phyloP scores from a whole-genome alignment of 2,329 filamentous ascomycete species.

The Fusarium mundagurra region DNA sequence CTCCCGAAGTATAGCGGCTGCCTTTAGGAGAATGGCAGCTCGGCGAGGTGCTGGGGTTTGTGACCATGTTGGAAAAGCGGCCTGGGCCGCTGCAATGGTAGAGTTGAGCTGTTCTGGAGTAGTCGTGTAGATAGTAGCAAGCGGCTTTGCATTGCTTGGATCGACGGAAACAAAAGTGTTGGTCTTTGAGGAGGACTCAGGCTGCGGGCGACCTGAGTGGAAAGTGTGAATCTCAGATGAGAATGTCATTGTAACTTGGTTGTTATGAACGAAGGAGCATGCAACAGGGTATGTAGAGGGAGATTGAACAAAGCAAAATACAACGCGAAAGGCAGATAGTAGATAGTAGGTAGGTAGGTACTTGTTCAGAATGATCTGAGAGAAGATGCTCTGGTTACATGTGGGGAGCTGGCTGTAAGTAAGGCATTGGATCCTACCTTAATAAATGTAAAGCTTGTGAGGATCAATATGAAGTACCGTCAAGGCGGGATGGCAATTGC shows the following conservation, averaged over 20 bases:
- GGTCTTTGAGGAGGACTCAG: conserved; percentile 62
- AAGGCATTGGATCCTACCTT: background rate
- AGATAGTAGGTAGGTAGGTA: background rate
- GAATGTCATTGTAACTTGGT: conserved; percentile 47
- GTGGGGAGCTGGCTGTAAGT: conserved; percentile 12
- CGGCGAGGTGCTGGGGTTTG: conserved; percentile 77
- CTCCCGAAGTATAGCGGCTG: conserved; percentile 76
- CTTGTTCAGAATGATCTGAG: background rate
- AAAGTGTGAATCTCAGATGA: conserved; percentile 68
- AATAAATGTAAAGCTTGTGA: conserved; percentile 12
- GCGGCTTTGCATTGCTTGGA: conserved; percentile 73
- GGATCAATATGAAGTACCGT: conserved; percentile 3
- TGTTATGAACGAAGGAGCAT: background rate
- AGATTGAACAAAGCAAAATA: background rate
- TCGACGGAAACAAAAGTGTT: conserved; percentile 77
- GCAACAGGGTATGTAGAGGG: background rate
- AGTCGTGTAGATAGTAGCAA: conserved; percentile 78
- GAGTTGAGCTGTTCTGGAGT: conserved; percentile 74
- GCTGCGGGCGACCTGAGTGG: conserved; percentile 76
- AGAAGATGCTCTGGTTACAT: background rate
- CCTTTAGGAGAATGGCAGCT: conserved; percentile 80
- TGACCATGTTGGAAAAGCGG: conserved; percentile 81
- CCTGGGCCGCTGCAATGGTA: conserved; percentile 75
- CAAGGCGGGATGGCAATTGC: background rate
- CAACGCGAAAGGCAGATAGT: background rate